Conservation (phyloP, 495 filamentous ascomycete species). For the Penicillium lagena region DNA sequence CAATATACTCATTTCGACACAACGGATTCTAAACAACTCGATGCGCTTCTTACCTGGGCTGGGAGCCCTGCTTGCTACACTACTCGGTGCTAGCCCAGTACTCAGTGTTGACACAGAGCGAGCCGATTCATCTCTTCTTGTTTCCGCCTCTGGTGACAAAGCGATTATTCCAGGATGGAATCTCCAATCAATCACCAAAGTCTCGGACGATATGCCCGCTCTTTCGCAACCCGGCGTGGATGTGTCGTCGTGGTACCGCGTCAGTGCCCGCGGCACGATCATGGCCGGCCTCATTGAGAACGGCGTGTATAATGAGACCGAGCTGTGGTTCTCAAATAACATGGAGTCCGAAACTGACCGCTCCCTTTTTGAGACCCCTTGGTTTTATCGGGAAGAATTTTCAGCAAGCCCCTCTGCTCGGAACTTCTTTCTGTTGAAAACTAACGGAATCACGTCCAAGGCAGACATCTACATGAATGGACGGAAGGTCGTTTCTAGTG, state of each 20-base stretch:
- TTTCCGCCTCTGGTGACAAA: slow-evolving; percentile 19
- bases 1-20: background rate
- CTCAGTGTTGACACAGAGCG: background rate
- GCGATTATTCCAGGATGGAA: slow-evolving; percentile 49
- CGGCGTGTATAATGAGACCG: slow-evolving; percentile 46
- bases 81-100: background rate
- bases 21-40: background rate
- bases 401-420: slow-evolving; percentile 25
- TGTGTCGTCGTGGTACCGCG: slow-evolving; percentile 47
- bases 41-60: slow-evolving; percentile 1
- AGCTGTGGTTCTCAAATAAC: slow-evolving; percentile 53
- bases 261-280: slow-evolving; percentile 46
- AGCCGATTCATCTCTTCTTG: slow-evolving; percentile 1
- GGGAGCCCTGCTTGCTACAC: background rate
- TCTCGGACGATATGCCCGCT: slow-evolving; percentile 22
- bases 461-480: slow-evolving; percentile 60
- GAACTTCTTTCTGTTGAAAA: slow-evolving; percentile 46
- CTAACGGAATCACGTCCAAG: slow-evolving; percentile 53
- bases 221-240: slow-evolving; percentile 43
- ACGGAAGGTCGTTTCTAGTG: slow-evolving; percentile 37
- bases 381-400: slow-evolving; percentile 58
- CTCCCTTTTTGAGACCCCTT: slow-evolving; percentile 46
- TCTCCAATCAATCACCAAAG: slow-evolving; percentile 41
- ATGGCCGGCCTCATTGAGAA: slow-evolving; percentile 52
- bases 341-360: slow-evolving; percentile 34